Base-by-base conservation (phyloP, 495 filamentous ascomycete species). In the Talaromyces proteolyticus region DNA sequence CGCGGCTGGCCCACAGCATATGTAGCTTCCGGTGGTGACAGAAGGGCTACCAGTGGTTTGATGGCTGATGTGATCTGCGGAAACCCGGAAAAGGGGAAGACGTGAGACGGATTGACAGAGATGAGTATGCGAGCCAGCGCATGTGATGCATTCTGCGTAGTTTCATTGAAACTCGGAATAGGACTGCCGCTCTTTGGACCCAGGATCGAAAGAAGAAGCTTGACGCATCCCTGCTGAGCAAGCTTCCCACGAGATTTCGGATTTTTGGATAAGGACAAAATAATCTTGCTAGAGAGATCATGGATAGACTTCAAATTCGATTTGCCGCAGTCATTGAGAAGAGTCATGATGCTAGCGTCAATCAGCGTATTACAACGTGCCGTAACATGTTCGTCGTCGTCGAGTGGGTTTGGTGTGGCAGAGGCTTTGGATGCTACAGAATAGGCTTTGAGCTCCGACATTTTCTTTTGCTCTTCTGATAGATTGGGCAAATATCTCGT, bases 51-150 rank as follows among this genome's bases (percentile, higher is more conserved):
- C 3, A 98, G 77, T 14, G 91, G 89, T 1, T 87, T 80, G 49
- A 96, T 85, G 49, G 89, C 86, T 41, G 85, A 83, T 19, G 81
- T 85, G 39, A 86, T 71, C 2, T 91, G 82, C 1, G 83, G 80
- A 16, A 85, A 81, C 2, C 85, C 82, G 4, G 85, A 86, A 10
- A 84, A 76, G 26, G 84, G 84, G 67, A 97, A 97, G 42, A 96
- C 81, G 55, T 88, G 89, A 11, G 80, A 61, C 3, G 93, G 93
- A 62, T 98, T 87, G 39, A 87, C 86, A 6, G 85, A 91, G 51
- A 97, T 92, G 19, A 98, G 77, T 51, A 97, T 88, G 12, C 91
- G 84, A n/a, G 92, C 89, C 4, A 97, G 76, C 2, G 89, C 86
- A 58, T 97, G 92, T 2, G 93, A 85, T 12, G 89, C 81, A 38